These are phyloP conservation scores for Kazachstania bromeliacearum DNA, from an alignment of 805 yeast species.

Conservation along the genomic window DNA sequence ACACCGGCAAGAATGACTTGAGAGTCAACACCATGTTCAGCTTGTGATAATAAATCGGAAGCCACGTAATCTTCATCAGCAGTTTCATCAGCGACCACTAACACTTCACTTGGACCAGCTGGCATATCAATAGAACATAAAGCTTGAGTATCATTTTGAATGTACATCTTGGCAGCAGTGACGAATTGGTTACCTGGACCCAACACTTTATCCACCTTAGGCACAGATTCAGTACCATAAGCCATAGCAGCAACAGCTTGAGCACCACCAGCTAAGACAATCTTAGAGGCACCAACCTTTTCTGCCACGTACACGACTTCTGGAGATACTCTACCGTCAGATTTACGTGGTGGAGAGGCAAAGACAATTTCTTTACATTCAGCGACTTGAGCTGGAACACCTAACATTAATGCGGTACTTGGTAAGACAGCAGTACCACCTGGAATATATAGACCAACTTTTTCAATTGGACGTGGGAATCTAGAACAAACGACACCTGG, in stretches of 20 bases:
- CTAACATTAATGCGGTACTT: constrained; percentile 94
- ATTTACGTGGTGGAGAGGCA: constrained; percentile 89
- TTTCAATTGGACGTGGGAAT: constrained; percentile 89
- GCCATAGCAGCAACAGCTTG: constrained; percentile 99
- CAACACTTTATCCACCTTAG: constrained; percentile 91
- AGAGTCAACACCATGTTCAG: constrained; percentile 97
- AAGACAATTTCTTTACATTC: constrained; percentile 86
- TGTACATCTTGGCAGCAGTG: constrained; percentile 97
- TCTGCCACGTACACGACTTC: constrained; percentile 97
- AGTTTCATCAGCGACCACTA: constrained; percentile 81
- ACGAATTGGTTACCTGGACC: constrained; percentile 99
- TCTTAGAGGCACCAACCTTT: constrained; percentile 83
- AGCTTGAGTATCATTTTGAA: constrained; percentile 91
- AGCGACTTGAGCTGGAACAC: constrained; percentile 97
- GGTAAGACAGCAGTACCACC: constrained; percentile 99
- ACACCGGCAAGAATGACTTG: constrained; percentile 91
- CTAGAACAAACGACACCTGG: constrained; percentile 94
- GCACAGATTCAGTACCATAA: constrained; percentile 86
- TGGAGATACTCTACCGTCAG: constrained; percentile 86
- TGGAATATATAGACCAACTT: constrained; percentile 92
- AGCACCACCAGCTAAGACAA: constrained; percentile 97
- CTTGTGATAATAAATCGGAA: constrained; percentile 92
- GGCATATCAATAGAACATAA: constrained; percentile 98
- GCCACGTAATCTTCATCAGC: constrained; percentile 96
- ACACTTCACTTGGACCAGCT: constrained; percentile 97